Percentiles rank a stretch among this genome's conserved stretches.
Conservation (phyloP, 129 eudicot genomes). For the Sambucus nigra region DNA sequence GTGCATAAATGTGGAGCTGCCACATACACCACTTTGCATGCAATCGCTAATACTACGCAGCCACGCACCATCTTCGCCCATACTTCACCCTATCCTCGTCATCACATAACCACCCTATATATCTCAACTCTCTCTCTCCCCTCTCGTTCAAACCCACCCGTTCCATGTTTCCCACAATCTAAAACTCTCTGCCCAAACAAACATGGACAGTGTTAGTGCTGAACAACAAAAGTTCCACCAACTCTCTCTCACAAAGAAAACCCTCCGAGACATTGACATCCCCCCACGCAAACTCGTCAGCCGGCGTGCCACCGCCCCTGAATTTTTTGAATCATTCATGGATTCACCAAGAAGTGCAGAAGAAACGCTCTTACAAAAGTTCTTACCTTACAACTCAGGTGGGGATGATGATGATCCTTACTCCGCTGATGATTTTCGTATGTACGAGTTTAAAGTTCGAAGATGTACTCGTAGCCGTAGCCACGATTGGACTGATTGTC, state of each 20-base stretch:
- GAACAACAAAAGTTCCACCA: constrained; percentile 40
- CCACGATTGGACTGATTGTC: constrained; percentile 93
- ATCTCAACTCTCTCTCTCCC: constrained; percentile 1
- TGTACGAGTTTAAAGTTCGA: constrained; percentile 77
- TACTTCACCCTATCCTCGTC: constrained; percentile 5
- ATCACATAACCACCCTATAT: constrained; percentile 9
- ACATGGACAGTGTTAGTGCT: constrained; percentile 39
- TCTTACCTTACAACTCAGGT: constrained; percentile 37
- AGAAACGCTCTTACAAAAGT: constrained; percentile 36
- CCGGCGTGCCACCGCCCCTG: constrained; percentile 33
- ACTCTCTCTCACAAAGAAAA: constrained; percentile 31
- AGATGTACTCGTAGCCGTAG: constrained; percentile 60
- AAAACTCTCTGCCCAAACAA: neutral
- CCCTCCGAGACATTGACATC: constrained; percentile 52
- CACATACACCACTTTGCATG: constrained; percentile 67
- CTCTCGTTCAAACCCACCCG: constrained; percentile 8
- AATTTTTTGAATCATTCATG: constrained; percentile 11
- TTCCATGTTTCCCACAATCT: neutral
- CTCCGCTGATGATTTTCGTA: constrained; percentile 61
- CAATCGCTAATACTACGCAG: constrained; percentile 34
- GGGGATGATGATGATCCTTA: constrained; percentile 46
- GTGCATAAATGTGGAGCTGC: constrained; percentile 33
- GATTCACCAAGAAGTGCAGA: constrained; percentile 12
- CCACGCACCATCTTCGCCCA: constrained; percentile 51
- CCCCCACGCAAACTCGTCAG: constrained; percentile 72